Base-by-base conservation (phyloP, 352 stramenopile genomes). In the Plasmopara muralis region DNA sequence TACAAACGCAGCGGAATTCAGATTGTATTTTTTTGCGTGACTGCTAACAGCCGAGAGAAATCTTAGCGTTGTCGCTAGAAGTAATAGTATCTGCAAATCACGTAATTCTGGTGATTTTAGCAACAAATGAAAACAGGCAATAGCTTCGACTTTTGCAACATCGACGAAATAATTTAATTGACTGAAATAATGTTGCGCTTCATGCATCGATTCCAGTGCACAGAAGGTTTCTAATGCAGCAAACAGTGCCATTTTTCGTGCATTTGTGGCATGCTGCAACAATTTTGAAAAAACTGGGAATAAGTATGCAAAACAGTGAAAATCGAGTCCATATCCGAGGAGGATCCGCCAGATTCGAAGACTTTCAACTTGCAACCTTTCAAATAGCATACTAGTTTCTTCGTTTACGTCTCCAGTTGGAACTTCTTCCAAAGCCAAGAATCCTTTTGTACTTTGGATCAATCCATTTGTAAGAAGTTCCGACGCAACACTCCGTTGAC, bases 221-320 rank as follows among this genome's bases (percentile, higher is more conserved):
- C 68, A 76, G 43, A 84, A 80, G 1, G 64, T 48, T 60, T 81
- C 70, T 2, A 84, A 29, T 8, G 69, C 71, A 14, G 68, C 68
- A 55, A 80, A 84, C 2, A 84, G 50, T 13, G 73, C 73, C 3
- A 64, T 46, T 0, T 63, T 59, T 8, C 55, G 55, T 13, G 43
- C 10, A 20, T 16, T 44, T 13, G 53, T 61, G 29, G 9, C 42
- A 45, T 15, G 48, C 20, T 63, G 50, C 39, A 53, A 43, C 39
- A 81, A 82, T 12, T 66, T 50, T 15, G 68, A 83, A 8, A 89
- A 49, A 30, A 82, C 46, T 0, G 77, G 65, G 43, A 79, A 88
- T 14, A 87, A 31, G 48, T 89, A 89, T 25, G 66, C 66, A 25
- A 89, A 82, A 16, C 77, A 84, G 54, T 85, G 73, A 30, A 84